Conservation (phyloP, 2,329 filamentous ascomycete genomes). For the Biscogniauxia marginata region DNA sequence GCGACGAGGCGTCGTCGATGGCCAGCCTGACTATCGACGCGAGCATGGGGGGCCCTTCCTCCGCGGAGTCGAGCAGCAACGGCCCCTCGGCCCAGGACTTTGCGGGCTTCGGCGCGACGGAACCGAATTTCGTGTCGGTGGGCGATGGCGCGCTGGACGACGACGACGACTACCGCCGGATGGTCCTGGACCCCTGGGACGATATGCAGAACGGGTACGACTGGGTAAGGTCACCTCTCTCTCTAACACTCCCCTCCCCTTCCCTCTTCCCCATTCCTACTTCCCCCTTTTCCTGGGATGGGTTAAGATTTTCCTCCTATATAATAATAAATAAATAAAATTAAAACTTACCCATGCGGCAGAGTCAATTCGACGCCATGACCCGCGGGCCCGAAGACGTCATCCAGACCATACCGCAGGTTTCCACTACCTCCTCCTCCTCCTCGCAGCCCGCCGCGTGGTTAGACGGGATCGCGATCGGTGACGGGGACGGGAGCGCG, state of each 20-base stretch:
- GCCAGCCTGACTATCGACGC: slow-evolving; percentile 18
- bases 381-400: slow-evolving; percentile 20
- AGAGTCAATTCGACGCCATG: slow-evolving; percentile 30
- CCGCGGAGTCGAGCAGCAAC: slow-evolving; percentile 10
- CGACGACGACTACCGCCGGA: too few species aligned
- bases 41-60: slow-evolving; percentile 1
- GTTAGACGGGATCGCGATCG: slow-evolving; percentile 20
- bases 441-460: slow-evolving; percentile 7
- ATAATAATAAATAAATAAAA: not conserved
- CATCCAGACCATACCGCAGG: slow-evolving; percentile 16
- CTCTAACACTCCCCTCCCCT: not conserved
- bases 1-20: slow-evolving; percentile 15
- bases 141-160: slow-evolving; percentile 8
- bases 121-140: slow-evolving; percentile 8
- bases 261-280: not conserved
- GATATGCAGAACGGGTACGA: slow-evolving; percentile 25
- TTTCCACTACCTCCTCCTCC: not conserved
- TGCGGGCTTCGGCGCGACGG: slow-evolving; percentile 15
- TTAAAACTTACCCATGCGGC: too few species aligned
- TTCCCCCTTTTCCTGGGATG: not conserved
- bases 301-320: too few species aligned
- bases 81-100: slow-evolving; percentile 11
- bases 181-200: slow-evolving; percentile 23
- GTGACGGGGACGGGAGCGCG: slow-evolving; percentile 21
- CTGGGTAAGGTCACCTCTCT: slow-evolving; percentile 26